Evolutionary conservation across 352 stramenopile genomes (phyloP).

Genomic region (Globisporangium nodosum): DNA sequence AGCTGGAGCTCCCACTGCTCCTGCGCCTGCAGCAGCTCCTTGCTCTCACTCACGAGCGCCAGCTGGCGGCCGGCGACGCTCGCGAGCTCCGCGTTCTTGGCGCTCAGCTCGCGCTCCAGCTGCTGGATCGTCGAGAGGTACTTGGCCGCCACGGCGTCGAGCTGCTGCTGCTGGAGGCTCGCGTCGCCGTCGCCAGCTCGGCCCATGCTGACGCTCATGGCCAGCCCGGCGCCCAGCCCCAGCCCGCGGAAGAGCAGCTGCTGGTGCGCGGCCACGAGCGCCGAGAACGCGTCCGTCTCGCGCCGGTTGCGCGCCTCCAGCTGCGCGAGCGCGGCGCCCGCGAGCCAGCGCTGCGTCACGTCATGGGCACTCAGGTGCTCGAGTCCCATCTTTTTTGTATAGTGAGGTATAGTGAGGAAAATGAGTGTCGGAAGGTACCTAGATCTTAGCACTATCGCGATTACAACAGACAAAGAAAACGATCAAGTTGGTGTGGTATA

Average conservation of each 20-base stretch:
- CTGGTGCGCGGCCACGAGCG: constrained; percentile 63
- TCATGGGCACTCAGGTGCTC: not conserved
- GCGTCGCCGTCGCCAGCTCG: constrained; percentile 2
- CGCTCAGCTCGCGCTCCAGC: constrained; percentile 62
- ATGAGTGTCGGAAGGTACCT: no score
- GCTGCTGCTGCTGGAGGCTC: constrained; percentile 14
- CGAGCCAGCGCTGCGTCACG: constrained; percentile 17
- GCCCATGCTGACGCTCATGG: constrained; percentile 6
- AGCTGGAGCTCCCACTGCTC: constrained; percentile 56
- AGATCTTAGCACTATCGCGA: no score
- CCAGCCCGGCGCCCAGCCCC: constrained; percentile 14
- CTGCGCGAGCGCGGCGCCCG: constrained; percentile 35
- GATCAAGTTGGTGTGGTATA: no score
- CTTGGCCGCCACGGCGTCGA: constrained; percentile 26
- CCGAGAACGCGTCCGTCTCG: constrained; percentile 50
- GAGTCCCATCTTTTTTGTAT: not conserved
- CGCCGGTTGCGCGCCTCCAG: constrained; percentile 58
- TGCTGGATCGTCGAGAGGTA: constrained; percentile 63
- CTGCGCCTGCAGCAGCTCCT: constrained; percentile 60
- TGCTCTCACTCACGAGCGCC: constrained; percentile 64
- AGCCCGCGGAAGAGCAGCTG: constrained; percentile 49
- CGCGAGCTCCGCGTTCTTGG: constrained; percentile 56
- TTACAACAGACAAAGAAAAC: no score
- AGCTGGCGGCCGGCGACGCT: constrained; percentile 51
- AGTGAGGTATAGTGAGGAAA: no score